Evolutionary conservation across 2,329 filamentous ascomycete genomes (phyloP).

Genomic region (Cyphellophora europaea): DNA sequence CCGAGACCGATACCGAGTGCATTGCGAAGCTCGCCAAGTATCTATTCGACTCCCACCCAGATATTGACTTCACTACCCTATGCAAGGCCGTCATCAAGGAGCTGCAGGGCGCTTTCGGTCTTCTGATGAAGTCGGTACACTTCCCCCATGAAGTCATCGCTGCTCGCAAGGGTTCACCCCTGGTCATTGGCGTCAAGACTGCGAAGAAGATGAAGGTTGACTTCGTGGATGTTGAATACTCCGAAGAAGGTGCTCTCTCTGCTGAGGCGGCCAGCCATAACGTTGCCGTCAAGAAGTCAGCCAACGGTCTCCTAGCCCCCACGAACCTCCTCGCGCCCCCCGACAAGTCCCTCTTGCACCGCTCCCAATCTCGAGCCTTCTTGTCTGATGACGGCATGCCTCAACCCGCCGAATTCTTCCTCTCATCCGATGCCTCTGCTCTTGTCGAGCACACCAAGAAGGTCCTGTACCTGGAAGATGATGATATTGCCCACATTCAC

Average conservation of each 20-base stretch:
- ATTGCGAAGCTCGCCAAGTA: constrained; percentile 99
- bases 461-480: constrained; percentile 98
- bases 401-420: constrained; percentile 98
- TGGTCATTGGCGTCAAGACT: constrained; percentile 95
- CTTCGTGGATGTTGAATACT: constrained; percentile 98
- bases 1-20: constrained; percentile 97
- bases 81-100: constrained; percentile 98
- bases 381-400: constrained; percentile 97
- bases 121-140: constrained; percentile 96
- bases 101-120: constrained; percentile 93
- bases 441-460: constrained; percentile 99
- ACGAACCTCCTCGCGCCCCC: constrained; percentile 70
- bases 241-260: constrained; percentile 74
- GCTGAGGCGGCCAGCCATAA: constrained; percentile 95
- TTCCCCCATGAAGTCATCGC: constrained; percentile 97
- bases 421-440: constrained; percentile 95
- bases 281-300: constrained; percentile 85
- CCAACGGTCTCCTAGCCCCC: constrained; percentile 55
- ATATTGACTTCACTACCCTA: constrained; percentile 90
- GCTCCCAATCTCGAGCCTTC: constrained; percentile 96
- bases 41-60: constrained; percentile 88
- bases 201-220: constrained; percentile 99
- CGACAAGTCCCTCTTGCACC: constrained; percentile 96
- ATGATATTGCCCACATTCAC: constrained; percentile 99
- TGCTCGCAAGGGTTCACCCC: constrained; percentile 93